These are phyloP conservation scores for Vanderwaltozyma polyspora DNA, from an alignment of 805 yeast species.

Conservation along the genomic window DNA sequence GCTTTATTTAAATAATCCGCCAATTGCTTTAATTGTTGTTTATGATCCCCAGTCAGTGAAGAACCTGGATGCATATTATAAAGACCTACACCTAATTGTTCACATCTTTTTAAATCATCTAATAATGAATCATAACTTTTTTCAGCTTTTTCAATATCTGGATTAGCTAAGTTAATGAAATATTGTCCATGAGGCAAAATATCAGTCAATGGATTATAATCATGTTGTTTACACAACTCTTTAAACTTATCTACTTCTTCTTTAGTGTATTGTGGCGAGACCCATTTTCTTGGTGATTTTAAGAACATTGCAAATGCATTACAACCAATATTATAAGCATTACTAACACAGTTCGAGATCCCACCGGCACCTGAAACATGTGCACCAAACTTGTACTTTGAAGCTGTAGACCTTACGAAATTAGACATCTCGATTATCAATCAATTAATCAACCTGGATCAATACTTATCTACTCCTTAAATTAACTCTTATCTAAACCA, in stretches of 20 bases:
- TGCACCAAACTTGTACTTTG: conserved; percentile 66
- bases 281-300: conserved; percentile 88
- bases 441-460: no score
- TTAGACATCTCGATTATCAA: conserved; percentile 9
- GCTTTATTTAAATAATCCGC: conserved; percentile 78
- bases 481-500: no score
- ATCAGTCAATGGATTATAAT: conserved; percentile 66
- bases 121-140: conserved; percentile 68
- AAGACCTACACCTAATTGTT: conserved; percentile 66
- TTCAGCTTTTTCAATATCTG: conserved; percentile 66
- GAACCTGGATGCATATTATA: conserved; percentile 96
- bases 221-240: conserved; percentile 46
- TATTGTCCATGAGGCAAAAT: conserved; percentile 92
- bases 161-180: conserved; percentile 85
- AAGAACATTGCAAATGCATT: conserved; percentile 85
- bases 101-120: conserved; percentile 85
- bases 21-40: conserved; percentile 50
- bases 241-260: conserved; percentile 61
- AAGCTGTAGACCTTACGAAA: conserved; percentile 30
- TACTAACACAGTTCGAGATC: conserved; percentile 51
- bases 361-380: conserved; percentile 84
- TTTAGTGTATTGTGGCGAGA: conserved; percentile 58
- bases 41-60: conserved; percentile 59
- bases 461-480: no score
- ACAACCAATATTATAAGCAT: conserved; percentile 43